Evolutionary conservation across 2,329 filamentous ascomycete species (phyloP), one percentile per base, ranked within the genome.

Genomic region (Pseudogymnoascus sp.): DNA sequence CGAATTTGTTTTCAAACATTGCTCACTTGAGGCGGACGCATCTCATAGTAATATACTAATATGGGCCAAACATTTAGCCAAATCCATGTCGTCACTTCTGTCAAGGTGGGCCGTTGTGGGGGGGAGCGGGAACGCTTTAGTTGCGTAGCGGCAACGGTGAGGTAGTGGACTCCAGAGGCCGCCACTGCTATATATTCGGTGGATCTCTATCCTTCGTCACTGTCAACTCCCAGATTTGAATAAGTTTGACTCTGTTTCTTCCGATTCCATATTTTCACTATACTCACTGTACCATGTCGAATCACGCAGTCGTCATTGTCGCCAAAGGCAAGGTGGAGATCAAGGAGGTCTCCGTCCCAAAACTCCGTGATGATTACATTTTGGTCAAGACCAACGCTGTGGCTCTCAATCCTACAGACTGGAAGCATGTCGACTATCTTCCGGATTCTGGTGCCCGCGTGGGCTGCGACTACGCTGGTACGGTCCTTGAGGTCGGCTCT

Each of bases 381-480:
- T 35, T 70, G 2, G 59, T 71, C 54, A 70, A 69, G 60, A 66
- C 66, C n/a, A 63, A 67, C 20, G 67, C 68, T 4, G 67, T 71
- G 6, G 69, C 69, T 54, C 43, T 72, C 37, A 72, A 71, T 60
- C 70, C 70, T 5, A 72, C 68, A 3, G 68, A 71, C 63, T 71
- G 70, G 70, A 71, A 72, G 47, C 69, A 71, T 61, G 58, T 71
- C 16, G 65, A 67, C 36, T 68, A 60, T 38, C 33, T 70, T 4
- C 41, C 67, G 6, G 54, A 39, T 28, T 58, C 63, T 35, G 69
- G 69, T 16, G 61, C 63, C 25, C 62, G 65, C 54, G 58, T 73
- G 36, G 78, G 78, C n/a, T 77, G 74, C 60, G 79, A 81, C 66
- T 81, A 75, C 60, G 74, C 76, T 28, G 79, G 80, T 38, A 67